Base-by-base conservation (phyloP, 306 rosid genomes). In the Trifolium subterraneum region DNA sequence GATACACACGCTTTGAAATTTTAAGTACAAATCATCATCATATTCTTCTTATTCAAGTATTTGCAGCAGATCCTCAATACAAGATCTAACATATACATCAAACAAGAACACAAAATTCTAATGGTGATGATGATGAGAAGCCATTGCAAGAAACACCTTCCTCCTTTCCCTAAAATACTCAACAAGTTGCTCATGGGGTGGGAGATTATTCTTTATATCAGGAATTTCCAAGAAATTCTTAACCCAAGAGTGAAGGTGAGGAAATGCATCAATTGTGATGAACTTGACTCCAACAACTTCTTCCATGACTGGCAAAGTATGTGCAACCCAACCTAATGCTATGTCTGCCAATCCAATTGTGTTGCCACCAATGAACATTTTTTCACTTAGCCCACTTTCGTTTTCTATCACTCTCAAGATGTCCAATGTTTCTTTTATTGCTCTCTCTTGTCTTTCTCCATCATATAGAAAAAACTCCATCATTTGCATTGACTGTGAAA, bases 281-380 rank as follows among this genome's bases (percentile, higher is more conserved):
- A 77, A 47, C 44, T 69, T 69, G 56, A 60, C 71, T 60, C 71
- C 81, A 69, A 69, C 51, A 61, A 77, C 52, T 47, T 77, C 71
- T 69, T 71, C 76, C 81, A 77, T 45, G 4, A 59, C 70, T 10
- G 44, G 64, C n/a, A 78, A 20, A 70, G 56, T 78, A 8, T 78
- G 76, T 47, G 76, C 81, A 48, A 78, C 7, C 81, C 76, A 78
- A 15, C 71, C 81, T 6, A 77, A 69, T 1, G 76, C 54, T 31
- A 77, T 35, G 54, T 77, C 75, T 69, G 44, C 70, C 64, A 77
- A 33, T 45, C 81, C 76, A 59, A 77, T 61, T 20, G 45, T 77
- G 76, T 61, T 69, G 33, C 71, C 81, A 59, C 76, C 45, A 7
- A 70, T 31, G 64, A 77, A 77, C 52, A 35, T 77, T 15, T 77